phyloP scores from a whole-genome alignment of 306 rosid genomes.

The Castanea mollissima region DNA sequence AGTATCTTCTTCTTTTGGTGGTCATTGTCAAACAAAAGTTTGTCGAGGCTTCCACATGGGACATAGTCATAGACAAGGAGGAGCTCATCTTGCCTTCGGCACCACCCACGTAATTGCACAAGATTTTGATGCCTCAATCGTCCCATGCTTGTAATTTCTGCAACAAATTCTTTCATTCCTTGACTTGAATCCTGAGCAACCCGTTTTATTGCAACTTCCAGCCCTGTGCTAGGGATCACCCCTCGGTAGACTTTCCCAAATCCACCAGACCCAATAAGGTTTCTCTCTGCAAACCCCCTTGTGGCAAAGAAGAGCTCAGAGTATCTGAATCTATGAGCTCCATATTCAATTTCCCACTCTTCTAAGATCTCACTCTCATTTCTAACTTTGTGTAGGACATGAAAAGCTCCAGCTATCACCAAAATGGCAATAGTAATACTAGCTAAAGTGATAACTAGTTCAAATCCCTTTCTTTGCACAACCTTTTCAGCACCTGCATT shows the following conservation, averaged over 20 bases:
- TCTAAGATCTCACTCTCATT: conserved; percentile 25
- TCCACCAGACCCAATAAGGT: conserved; percentile 33
- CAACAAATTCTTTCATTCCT: conserved; percentile 41
- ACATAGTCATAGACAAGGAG: conserved; percentile 34
- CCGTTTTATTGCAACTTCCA: conserved; percentile 34
- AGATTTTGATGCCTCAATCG: conserved; percentile 35
- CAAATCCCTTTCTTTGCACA: conserved; percentile 14
- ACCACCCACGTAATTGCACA: conserved; percentile 36
- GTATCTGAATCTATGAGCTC: conserved; percentile 28
- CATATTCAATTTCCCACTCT: conserved; percentile 40
- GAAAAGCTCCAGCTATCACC: conserved; percentile 2
- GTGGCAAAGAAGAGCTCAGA: conserved; percentile 34
- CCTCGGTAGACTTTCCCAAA: conserved; percentile 41
- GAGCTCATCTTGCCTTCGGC: conserved; percentile 34
- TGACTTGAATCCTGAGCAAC: conserved; percentile 29
- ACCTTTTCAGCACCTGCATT: neutral
- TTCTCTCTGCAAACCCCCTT: conserved; percentile 26
- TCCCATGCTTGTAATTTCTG: conserved; percentile 36
- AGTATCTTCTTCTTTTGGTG: conserved; percentile 25
- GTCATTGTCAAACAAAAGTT: conserved; percentile 23
- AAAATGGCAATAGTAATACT: conserved; percentile 12
- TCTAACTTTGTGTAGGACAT: conserved; percentile 11
- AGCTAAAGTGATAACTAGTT: conserved; percentile 30
- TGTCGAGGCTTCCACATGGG: conserved; percentile 41
- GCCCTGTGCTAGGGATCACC: conserved; percentile 24